Base-by-base conservation (phyloP, 2,329 filamentous ascomycete genomes). In the Didymella arachidicola region DNA sequence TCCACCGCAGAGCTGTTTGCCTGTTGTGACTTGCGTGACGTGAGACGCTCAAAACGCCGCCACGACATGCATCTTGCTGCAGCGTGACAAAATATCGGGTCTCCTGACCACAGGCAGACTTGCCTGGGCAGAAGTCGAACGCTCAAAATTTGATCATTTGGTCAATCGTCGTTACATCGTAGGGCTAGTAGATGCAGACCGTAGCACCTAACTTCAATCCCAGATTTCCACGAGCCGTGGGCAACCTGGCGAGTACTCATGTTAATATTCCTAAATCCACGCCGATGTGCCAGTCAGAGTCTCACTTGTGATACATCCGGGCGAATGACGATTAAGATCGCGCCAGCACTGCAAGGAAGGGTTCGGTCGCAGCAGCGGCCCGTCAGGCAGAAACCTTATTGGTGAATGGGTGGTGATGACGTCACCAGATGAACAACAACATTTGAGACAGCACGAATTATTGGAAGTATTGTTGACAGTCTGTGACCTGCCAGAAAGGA, bases 401-500 rank as follows among this genome's bases (percentile, higher is more conserved):
- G 42, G 39, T 18, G 29, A 53, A 25, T n/a, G 41, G 34, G 18
- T 30, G 27, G 57, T 38, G 10, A 51, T 64, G 59, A 64, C 57
- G 44, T 60, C 41, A 51, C 25, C 11, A 16, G 26, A 59, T 32
- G 43, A 44, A 30, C 18, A 46, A 22, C 45, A 34, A 19, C 45
- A 51, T 50, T 25, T 47, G 48, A 16, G 36, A 55, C 25, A 60
- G 62, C 32, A 51, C 50, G 54, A 52, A 41, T 46, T 57, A 19
- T 52, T 36, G 22, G 22, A 22, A 29, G 43, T 60, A 25, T 55
- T 48, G 30, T 48, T 42, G 48, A 55, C 55, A 32, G 55, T 61
- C 66, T 71, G 67, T 71, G 67, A 71, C 60, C 64, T 44, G 29
- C 32, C 32, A 55, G 55, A 55, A 60, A 42, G 34, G 51, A 53